Evolutionary conservation across 345 rosid species (phyloP).

Genomic region (Angophora floribunda): DNA sequence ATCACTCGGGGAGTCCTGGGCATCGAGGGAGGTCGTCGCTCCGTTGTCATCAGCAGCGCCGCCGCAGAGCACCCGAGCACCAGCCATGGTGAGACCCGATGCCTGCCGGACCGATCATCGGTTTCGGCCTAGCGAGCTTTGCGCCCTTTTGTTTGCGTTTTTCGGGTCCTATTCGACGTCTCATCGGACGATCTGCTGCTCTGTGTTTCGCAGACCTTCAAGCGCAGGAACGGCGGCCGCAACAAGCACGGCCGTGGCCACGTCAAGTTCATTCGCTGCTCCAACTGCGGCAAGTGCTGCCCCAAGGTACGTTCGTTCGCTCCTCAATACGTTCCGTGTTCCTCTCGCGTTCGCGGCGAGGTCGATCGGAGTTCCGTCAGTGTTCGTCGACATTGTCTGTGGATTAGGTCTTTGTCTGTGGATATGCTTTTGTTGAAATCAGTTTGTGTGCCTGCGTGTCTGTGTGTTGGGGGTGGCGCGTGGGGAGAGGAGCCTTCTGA

Average conservation of each 20-base stretch:
- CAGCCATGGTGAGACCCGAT: background rate
- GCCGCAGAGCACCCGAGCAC: background rate
- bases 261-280: slow-evolving; percentile 81
- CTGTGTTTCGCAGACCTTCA: slow-evolving; percentile 51
- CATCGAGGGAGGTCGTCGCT: background rate
- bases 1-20: background rate
- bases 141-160: background rate
- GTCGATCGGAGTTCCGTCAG: background rate
- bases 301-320: slow-evolving; percentile 41
- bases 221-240: slow-evolving; percentile 87
- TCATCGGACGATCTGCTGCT: background rate
- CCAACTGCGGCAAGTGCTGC: slow-evolving; percentile 92
- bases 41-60: background rate
- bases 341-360: background rate
- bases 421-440: background rate
- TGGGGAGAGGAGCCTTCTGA: background rate
- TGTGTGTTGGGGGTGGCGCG: background rate
- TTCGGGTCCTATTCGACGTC: background rate
- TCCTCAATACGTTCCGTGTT: background rate
- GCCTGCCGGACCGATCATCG: background rate
- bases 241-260: slow-evolving; percentile 99
- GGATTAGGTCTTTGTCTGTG: background rate
- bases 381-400: background rate
- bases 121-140: background rate
- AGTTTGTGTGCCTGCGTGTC: background rate